Percentiles rank a stretch among this genome's conserved stretches.
phyloP scores from a whole-genome alignment of 208 protist genomes.

The Herpetomonas muscarum region DNA sequence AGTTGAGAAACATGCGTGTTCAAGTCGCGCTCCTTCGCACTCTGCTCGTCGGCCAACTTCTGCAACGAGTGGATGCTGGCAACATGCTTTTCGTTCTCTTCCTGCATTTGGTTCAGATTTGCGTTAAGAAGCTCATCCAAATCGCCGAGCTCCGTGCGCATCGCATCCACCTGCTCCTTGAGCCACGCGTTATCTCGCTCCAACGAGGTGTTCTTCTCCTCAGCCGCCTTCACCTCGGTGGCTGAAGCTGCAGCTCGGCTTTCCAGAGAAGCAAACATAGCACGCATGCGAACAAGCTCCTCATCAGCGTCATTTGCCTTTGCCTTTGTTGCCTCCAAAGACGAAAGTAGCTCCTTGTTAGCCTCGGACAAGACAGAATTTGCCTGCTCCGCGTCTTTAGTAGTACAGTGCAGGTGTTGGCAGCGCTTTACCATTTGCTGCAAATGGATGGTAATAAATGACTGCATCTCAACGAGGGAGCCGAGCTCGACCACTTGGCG shows the following conservation, averaged over 20 bases:
- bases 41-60: slow-evolving; percentile 11
- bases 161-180: slow-evolving; percentile 55
- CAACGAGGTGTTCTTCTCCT: slow-evolving; percentile 9
- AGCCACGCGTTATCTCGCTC: slow-evolving; percentile 60
- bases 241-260: slow-evolving; percentile 8
- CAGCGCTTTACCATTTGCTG: too few species aligned
- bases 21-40: slow-evolving; percentile 5
- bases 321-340: background rate
- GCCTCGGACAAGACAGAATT: too few species aligned
- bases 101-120: slow-evolving; percentile 73
- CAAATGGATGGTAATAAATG: too few species aligned
- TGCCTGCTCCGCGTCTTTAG: too few species aligned
- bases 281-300: slow-evolving; percentile 15
- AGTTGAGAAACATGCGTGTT: slow-evolving; percentile 7
- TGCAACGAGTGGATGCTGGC: slow-evolving; percentile 34
- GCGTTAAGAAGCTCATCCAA: slow-evolving; percentile 65
- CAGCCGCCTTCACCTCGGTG: slow-evolving; percentile 7
- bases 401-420: too few species aligned
- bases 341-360: too few species aligned
- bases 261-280: slow-evolving; percentile 13
- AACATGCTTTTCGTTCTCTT: slow-evolving; percentile 58
- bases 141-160: slow-evolving; percentile 67
- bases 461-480: background rate
- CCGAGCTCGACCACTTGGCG: background rate
- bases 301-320: slow-evolving; percentile 1